Conservation (phyloP, 352 stramenopile species). For the Pythium phragmitis region DNA sequence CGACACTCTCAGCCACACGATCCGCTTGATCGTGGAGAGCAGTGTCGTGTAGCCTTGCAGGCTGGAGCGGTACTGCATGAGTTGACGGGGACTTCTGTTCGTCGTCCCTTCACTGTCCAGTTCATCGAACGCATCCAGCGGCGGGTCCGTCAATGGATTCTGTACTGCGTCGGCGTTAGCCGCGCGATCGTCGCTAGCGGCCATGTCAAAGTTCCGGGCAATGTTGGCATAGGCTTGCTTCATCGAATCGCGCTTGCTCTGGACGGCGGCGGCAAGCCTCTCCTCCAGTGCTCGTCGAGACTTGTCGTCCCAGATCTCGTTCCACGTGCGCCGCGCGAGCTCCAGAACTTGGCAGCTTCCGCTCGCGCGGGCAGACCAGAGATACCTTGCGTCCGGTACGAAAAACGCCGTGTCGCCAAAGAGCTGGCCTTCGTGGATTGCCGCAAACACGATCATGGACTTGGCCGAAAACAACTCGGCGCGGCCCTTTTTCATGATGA, state of each 20-base stretch:
- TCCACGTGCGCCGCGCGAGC: constrained; percentile 45
- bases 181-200: not conserved
- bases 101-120: not conserved
- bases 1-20: constrained; percentile 11
- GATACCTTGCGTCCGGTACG: constrained; percentile 31
- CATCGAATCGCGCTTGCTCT: not conserved
- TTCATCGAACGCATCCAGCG: not conserved
- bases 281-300: constrained; percentile 41
- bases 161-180: not conserved
- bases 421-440: constrained; percentile 29
- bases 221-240: constrained; percentile 7
- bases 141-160: not conserved
- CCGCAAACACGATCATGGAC: constrained; percentile 39
- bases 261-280: constrained; percentile 23
- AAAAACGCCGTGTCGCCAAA: constrained; percentile 73
- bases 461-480: constrained; percentile 42
- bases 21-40: not conserved
- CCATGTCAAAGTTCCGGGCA: constrained; percentile 8
- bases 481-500: constrained; percentile 47
- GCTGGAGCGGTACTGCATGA: constrained; percentile 8
- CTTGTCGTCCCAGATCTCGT: constrained; percentile 42
- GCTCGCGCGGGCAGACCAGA: constrained; percentile 42
- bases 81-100: not conserved
- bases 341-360: constrained; percentile 59
- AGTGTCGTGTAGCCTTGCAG: constrained; percentile 6